Conservation (phyloP, 768 basidiomycete genomes). For the Boletus sp. region DNA sequence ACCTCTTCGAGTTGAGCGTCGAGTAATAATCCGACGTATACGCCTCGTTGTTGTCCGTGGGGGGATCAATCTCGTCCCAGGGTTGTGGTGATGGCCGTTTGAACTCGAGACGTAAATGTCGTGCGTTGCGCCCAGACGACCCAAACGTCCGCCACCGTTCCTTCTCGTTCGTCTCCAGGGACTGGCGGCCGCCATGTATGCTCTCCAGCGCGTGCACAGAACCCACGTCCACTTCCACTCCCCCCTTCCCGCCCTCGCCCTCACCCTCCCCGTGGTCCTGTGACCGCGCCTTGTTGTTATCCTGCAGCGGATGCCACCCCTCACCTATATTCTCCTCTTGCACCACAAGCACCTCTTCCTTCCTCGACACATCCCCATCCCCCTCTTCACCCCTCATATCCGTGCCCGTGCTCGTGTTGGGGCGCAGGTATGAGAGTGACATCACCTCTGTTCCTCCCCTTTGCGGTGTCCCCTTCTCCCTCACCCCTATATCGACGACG, state of each 20-base stretch:
- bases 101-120: slow-evolving; percentile 49
- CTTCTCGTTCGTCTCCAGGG: slow-evolving; percentile 25
- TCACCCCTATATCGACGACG: neutral
- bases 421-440: slow-evolving; percentile 33
- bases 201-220: slow-evolving; percentile 13
- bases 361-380: slow-evolving; percentile 8
- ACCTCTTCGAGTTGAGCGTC: slow-evolving; percentile 41
- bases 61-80: slow-evolving; percentile 61
- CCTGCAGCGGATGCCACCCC: slow-evolving; percentile 27
- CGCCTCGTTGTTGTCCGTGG: slow-evolving; percentile 37
- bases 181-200: slow-evolving; percentile 3
- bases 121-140: slow-evolving; percentile 27
- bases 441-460: slow-evolving; percentile 15
- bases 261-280: slow-evolving; percentile 2
- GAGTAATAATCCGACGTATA: slow-evolving; percentile 40
- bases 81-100: slow-evolving; percentile 56
- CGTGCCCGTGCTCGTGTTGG: slow-evolving; percentile 11
- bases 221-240: slow-evolving; percentile 11
- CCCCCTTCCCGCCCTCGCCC: slow-evolving; percentile 1
- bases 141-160: slow-evolving; percentile 22
- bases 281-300: slow-evolving; percentile 7
- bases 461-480: neutral
- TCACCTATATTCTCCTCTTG: slow-evolving; percentile 26
- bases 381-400: slow-evolving; percentile 14
- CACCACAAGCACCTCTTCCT: slow-evolving; percentile 19